Evolutionary conservation across 495 filamentous ascomycete species (phyloP).

Genomic region (Trichoderma orchidacearum): DNA sequence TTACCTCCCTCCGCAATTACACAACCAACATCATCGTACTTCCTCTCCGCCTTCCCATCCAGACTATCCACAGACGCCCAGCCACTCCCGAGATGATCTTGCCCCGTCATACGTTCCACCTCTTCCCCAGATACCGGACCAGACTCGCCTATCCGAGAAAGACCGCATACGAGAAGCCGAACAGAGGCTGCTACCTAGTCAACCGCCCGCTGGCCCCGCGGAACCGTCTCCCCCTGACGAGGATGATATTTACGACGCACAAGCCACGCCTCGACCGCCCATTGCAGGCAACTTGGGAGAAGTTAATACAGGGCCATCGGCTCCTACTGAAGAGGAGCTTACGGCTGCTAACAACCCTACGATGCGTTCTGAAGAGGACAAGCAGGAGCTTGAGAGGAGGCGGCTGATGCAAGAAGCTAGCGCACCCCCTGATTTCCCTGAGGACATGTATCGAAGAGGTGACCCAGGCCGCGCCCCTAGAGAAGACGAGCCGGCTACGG

Average conservation of each 20-base stretch:
- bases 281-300: conserved; percentile 3
- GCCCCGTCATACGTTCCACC: conserved; percentile 33
- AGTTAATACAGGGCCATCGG: conserved; percentile 19
- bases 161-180: conserved; percentile 53
- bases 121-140: conserved; percentile 31
- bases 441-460: conserved; percentile 17
- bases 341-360: conserved; percentile 15
- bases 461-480: conserved; percentile 4
- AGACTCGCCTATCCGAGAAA: conserved; percentile 53
- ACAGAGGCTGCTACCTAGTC: conserved; percentile 55
- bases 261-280: conserved; percentile 7
- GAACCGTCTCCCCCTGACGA: conserved; percentile 17
- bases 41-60: neutral
- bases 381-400: conserved; percentile 69
- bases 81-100: neutral
- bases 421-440: conserved; percentile 43
- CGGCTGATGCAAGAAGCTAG: conserved; percentile 60
- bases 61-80: neutral
- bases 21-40: neutral
- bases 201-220: conserved; percentile 44
- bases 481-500: conserved; percentile 3
- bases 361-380: conserved; percentile 48
- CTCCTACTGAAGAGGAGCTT: conserved; percentile 32
- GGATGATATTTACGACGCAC: conserved; percentile 25
- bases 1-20: conserved; percentile 7